phyloP scores from a whole-genome alignment of 2,329 filamentous ascomycete genomes.

The Arthrobotrys entomopaga region DNA sequence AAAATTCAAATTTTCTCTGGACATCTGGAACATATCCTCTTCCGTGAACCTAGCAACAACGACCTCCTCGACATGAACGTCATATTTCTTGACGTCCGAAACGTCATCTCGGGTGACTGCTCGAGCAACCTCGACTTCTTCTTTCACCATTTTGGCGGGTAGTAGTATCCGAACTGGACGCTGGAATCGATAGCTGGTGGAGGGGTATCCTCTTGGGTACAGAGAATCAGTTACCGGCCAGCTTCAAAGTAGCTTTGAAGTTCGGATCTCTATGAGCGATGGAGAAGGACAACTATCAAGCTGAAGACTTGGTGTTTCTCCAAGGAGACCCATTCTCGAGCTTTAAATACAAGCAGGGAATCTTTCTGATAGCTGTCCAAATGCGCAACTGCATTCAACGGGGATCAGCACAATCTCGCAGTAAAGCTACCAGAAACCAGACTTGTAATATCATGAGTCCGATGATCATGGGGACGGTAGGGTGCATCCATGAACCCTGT shows the following conservation, averaged over 20 bases:
- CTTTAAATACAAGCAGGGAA: slow-evolving; percentile 51
- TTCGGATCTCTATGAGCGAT: slow-evolving; percentile 23
- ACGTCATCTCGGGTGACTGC: slow-evolving; percentile 59
- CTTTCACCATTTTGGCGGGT: slow-evolving; percentile 46
- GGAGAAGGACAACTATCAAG: slow-evolving; percentile 18
- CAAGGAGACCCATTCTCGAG: slow-evolving; percentile 11
- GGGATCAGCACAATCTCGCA: slow-evolving; percentile 36
- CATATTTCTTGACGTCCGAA: slow-evolving; percentile 58
- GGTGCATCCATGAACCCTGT: slow-evolving; percentile 26
- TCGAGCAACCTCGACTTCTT: slow-evolving; percentile 55
- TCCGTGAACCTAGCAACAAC: slow-evolving; percentile 65
- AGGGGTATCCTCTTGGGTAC: slow-evolving; percentile 10
- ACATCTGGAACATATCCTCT: slow-evolving; percentile 64
- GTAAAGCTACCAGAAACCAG: slow-evolving; percentile 23
- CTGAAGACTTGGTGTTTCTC: slow-evolving; percentile 31
- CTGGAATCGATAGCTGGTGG: neutral
- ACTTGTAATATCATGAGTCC: slow-evolving; percentile 16
- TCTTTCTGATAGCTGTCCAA: slow-evolving; percentile 15
- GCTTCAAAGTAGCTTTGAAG: slow-evolving; percentile 50
- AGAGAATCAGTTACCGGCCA: slow-evolving; percentile 18
- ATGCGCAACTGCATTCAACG: slow-evolving; percentile 11
- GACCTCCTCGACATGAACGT: slow-evolving; percentile 63
- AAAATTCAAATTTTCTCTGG: slow-evolving; percentile 63
- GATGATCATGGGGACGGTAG: slow-evolving; percentile 40
- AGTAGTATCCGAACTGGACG: slow-evolving; percentile 4